Conservation (phyloP, 306 rosid species). For the Sindora glabra region DNA sequence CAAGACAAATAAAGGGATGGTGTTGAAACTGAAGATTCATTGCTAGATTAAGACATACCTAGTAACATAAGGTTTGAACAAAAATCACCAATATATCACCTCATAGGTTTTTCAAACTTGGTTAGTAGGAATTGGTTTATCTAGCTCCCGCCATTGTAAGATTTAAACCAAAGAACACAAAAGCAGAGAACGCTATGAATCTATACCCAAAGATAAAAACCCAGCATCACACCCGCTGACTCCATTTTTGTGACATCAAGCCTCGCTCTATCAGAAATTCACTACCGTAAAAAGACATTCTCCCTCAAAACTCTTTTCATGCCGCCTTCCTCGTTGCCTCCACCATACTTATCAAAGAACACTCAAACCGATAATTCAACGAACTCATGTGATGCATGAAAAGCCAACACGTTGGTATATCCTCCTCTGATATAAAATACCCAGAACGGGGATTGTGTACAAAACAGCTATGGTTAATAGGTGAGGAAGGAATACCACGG, state of each 20-base stretch:
- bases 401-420: constrained; percentile 37
- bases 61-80: background rate
- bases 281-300: constrained; percentile 19
- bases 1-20: background rate
- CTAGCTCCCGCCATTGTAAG: constrained; percentile 15
- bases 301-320: constrained; percentile 18
- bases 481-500: constrained; percentile 31
- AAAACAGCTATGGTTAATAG: constrained; percentile 16
- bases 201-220: constrained; percentile 28
- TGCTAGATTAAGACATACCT: background rate
- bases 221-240: constrained; percentile 28
- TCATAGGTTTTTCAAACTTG: background rate
- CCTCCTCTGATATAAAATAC: constrained; percentile 32
- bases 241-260: constrained; percentile 31
- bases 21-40: background rate
- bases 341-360: constrained; percentile 35
- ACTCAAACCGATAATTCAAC: constrained; percentile 43
- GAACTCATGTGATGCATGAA: constrained; percentile 40
- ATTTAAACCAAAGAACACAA: constrained; percentile 30
- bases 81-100: background rate
- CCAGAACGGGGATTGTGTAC: constrained; percentile 37
- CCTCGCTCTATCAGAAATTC: constrained; percentile 22
- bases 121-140: background rate
- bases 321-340: constrained; percentile 14
- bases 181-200: constrained; percentile 32